These are phyloP conservation scores for Tetracentron sinense DNA, from an alignment of 164 flowering plant genomes.

Conservation along the genomic window DNA sequence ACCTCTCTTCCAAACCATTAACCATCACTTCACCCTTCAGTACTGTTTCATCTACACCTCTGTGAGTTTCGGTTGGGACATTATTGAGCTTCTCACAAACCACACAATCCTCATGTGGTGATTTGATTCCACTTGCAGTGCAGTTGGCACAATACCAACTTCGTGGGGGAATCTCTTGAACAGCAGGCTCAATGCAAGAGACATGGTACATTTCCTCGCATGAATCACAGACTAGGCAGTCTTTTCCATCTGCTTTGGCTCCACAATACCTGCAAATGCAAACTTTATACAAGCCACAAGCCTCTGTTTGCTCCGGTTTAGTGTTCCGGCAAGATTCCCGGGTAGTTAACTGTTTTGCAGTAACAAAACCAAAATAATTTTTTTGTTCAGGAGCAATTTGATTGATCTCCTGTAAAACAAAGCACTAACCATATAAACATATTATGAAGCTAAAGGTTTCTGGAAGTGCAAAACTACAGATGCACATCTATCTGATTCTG, in stretches of 20 bases:
- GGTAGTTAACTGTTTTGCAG: constrained; percentile 21
- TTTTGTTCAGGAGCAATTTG: constrained; percentile 9
- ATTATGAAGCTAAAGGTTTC: background rate
- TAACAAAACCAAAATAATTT: constrained; percentile 8
- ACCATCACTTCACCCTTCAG: no score
- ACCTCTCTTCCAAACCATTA: constrained; percentile 36
- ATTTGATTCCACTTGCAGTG: constrained; percentile 36
- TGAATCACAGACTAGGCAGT: constrained; percentile 71
- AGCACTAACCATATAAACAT: background rate
- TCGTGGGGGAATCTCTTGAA: constrained; percentile 48
- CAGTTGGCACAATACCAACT: constrained; percentile 77
- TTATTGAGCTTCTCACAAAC: constrained; percentile 59
- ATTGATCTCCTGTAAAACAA: constrained; percentile 15
- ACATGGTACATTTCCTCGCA: constrained; percentile 82
- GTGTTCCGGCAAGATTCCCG: constrained; percentile 29
- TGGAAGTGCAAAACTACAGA: background rate
- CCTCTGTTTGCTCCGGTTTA: constrained; percentile 43
- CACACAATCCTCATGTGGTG: constrained; percentile 65
- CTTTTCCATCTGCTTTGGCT: constrained; percentile 44
- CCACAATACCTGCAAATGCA: constrained; percentile 54
- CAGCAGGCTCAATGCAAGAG: constrained; percentile 60
- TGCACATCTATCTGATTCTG: background rate
- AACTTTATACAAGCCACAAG: constrained; percentile 19
- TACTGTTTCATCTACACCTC: no score
- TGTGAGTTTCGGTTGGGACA: no score